Evolutionary conservation across 345 rosid species (phyloP).

Genomic region (Diplotaxis tenuifolia): DNA sequence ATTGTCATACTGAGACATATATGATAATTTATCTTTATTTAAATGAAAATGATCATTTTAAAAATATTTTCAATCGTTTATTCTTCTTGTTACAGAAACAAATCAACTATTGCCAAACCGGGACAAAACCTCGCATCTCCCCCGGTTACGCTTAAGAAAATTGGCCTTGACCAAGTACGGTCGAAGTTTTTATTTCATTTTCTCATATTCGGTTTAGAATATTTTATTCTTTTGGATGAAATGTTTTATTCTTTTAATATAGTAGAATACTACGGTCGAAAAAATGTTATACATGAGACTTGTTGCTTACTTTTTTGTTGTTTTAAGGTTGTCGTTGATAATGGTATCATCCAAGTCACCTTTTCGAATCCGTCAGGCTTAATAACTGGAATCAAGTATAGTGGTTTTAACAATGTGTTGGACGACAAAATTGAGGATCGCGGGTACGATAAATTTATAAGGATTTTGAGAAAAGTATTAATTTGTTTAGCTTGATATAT

Average conservation of each 20-base stretch:
- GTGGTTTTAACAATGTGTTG: slow-evolving; percentile 58
- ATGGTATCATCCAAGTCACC: slow-evolving; percentile 62
- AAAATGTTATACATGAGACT: background rate
- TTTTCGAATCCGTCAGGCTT: slow-evolving; percentile 62
- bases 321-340: slow-evolving; percentile 62
- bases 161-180: slow-evolving; percentile 25
- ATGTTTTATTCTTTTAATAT: background rate
- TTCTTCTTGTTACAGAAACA: slow-evolving; percentile 23
- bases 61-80: background rate
- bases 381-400: slow-evolving; percentile 57
- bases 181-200: background rate
- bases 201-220: background rate
- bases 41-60: background rate
- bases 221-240: background rate
- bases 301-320: background rate
- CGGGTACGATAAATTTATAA: slow-evolving; percentile 47
- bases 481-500: background rate
- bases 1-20: background rate
- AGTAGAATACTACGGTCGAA: background rate
- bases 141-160: slow-evolving; percentile 9
- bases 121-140: background rate
- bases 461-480: background rate
- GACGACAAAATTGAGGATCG: slow-evolving; percentile 40
- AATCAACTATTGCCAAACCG: background rate
- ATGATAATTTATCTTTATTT: background rate